A percentile compares a stretch with the other conserved stretches of the same genome.
phyloP scores from a whole-genome alignment of 192 early-diverging fungal species.

The Mortierella alpina region DNA sequence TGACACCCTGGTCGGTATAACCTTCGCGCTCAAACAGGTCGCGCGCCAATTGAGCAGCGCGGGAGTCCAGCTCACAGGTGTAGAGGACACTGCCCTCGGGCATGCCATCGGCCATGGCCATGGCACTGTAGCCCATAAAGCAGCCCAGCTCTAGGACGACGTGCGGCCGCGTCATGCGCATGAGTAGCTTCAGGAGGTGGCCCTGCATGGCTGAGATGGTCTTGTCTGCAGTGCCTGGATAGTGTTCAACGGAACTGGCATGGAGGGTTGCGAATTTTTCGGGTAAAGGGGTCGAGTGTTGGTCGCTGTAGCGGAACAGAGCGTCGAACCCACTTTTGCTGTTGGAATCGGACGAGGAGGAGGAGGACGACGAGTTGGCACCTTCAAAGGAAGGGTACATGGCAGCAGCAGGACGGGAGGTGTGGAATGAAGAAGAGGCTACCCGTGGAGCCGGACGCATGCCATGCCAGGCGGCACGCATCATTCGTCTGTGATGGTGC shows the following conservation, averaged over 20 bases:
- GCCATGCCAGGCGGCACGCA: too few species aligned
- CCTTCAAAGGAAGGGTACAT: background rate
- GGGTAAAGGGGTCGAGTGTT: slow-evolving; percentile 23
- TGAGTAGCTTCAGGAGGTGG: slow-evolving; percentile 59
- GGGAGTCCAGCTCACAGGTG: slow-evolving; percentile 66
- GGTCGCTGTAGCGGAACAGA: slow-evolving; percentile 14
- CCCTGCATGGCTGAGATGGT: slow-evolving; percentile 64
- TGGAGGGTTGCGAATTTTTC: slow-evolving; percentile 21
- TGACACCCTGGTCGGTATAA: background rate
- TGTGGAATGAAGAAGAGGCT: too few species aligned
- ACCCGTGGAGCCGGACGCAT: too few species aligned
- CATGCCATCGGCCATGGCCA: slow-evolving; percentile 77
- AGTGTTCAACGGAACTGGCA: background rate
- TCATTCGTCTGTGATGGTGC: too few species aligned
- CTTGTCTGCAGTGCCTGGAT: slow-evolving; percentile 50
- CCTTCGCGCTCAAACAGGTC: slow-evolving; percentile 24
- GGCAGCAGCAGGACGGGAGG: too few species aligned
- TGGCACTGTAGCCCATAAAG: slow-evolving; percentile 73
- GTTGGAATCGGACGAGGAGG: background rate
- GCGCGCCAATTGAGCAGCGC: slow-evolving; percentile 58
- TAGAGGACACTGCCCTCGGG: slow-evolving; percentile 44
- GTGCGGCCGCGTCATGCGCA: slow-evolving; percentile 60
- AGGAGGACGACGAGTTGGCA: background rate
- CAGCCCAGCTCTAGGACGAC: slow-evolving; percentile 74
- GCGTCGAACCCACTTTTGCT: background rate